phyloP scores from a whole-genome alignment of 2,329 filamentous ascomycete species.

The Fonsecaea multimorphosa region DNA sequence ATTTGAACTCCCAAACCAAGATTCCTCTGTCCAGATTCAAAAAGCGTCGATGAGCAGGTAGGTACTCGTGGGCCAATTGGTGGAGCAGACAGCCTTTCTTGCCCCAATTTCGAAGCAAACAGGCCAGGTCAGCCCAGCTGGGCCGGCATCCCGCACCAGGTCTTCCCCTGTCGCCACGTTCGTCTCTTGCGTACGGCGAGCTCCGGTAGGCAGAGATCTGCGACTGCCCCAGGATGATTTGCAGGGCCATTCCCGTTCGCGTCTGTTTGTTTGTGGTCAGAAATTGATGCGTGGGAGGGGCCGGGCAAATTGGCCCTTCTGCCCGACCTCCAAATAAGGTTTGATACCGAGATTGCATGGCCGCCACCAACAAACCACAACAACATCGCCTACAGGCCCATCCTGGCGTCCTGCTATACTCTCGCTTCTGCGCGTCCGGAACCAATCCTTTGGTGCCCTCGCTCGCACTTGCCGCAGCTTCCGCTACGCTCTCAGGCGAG shows the following conservation, averaged over 20 bases:
- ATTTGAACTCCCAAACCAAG: background rate
- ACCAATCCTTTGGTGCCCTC: constrained; percentile 15
- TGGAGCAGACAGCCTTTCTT: background rate
- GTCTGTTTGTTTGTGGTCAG: constrained; percentile 28
- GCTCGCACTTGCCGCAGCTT: constrained; percentile 17
- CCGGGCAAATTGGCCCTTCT: constrained; percentile 30
- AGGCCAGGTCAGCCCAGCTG: background rate
- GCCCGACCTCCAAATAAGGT: constrained; percentile 32
- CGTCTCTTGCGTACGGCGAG: constrained; percentile 6
- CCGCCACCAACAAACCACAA: constrained; percentile 29
- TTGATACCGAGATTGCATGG: constrained; percentile 37
- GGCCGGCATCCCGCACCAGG: background rate
- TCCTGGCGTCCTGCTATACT: constrained; percentile 6
- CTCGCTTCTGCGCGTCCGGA: constrained; percentile 25
- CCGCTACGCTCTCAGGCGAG: background rate
- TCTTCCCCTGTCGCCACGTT: constrained; percentile 8
- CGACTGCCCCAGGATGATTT: constrained; percentile 4
- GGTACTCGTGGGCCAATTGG: background rate
- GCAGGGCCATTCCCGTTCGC: constrained; percentile 15
- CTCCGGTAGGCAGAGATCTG: constrained; percentile 12
- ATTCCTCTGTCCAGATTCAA: background rate
- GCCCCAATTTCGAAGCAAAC: background rate
- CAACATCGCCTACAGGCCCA: constrained; percentile 3
- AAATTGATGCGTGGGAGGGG: constrained; percentile 29
- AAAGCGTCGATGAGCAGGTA: background rate